Evolutionary conservation across 2,329 filamentous ascomycete genomes (phyloP).

Genomic region (Colletotrichum sp.): DNA sequence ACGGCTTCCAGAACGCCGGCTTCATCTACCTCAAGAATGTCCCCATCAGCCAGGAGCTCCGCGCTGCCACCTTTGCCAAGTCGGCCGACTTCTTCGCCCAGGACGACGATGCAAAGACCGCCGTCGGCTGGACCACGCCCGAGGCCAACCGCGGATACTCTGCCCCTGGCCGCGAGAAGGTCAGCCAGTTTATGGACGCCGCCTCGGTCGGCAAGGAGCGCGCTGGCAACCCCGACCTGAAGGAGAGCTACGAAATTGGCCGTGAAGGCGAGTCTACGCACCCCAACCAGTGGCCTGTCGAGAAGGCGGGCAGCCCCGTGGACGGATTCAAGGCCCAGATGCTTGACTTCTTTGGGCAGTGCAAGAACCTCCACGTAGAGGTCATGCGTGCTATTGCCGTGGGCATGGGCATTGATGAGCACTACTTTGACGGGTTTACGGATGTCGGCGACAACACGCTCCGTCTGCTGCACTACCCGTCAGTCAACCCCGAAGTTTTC

Average conservation of each 20-base stretch:
- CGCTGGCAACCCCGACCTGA: slow-evolving; percentile 65
- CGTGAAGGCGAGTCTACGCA: slow-evolving; percentile 61
- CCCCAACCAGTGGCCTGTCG: slow-evolving; percentile 79
- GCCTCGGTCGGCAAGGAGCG: slow-evolving; percentile 64
- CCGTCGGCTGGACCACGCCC: slow-evolving; percentile 73
- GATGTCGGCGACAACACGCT: slow-evolving; percentile 74
- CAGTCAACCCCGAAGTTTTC: slow-evolving; percentile 70
- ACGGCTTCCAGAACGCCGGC: slow-evolving; percentile 84
- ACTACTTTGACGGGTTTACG: slow-evolving; percentile 79
- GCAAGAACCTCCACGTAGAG: slow-evolving; percentile 75
- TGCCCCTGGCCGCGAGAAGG: slow-evolving; percentile 73
- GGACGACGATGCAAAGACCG: slow-evolving; percentile 66
- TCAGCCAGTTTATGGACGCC: slow-evolving; percentile 59
- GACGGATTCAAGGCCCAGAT: slow-evolving; percentile 73
- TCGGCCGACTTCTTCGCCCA: slow-evolving; percentile 77
- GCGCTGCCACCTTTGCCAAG: slow-evolving; percentile 67
- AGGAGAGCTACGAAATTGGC: slow-evolving; percentile 71
- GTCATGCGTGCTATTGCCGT: slow-evolving; percentile 86
- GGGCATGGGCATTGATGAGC: slow-evolving; percentile 74
- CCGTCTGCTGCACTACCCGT: slow-evolving; percentile 78
- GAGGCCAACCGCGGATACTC: slow-evolving; percentile 78
- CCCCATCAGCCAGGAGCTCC: slow-evolving; percentile 65
- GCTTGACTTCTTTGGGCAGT: slow-evolving; percentile 75
- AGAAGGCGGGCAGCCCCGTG: slow-evolving; percentile 52
- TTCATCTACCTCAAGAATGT: slow-evolving; percentile 91